These are phyloP conservation scores for Hyaloscypha bicolor DNA, from an alignment of 495 filamentous ascomycete species.

Conservation along the genomic window DNA sequence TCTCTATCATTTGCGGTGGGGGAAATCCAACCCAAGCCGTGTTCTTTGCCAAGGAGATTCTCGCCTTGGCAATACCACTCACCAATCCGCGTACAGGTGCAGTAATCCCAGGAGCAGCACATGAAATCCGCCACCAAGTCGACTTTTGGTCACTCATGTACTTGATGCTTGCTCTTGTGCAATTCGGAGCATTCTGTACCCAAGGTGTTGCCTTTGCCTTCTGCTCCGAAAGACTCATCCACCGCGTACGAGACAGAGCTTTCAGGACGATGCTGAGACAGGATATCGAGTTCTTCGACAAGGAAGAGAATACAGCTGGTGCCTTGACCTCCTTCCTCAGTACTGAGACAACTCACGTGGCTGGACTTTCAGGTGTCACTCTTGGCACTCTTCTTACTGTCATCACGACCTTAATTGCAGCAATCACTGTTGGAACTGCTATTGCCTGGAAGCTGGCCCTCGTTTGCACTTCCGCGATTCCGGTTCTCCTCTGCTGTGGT, in stretches of 20 bases:
- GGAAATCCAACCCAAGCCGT: slow-evolving; percentile 87
- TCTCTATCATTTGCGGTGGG: slow-evolving; percentile 77
- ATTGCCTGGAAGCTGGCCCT: slow-evolving; percentile 92
- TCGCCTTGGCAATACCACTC: slow-evolving; percentile 55
- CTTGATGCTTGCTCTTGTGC: slow-evolving; percentile 82
- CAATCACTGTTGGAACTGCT: slow-evolving; percentile 64
- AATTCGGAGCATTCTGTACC: slow-evolving; percentile 66
- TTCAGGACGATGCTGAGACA: slow-evolving; percentile 92
- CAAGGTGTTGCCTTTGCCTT: slow-evolving; percentile 81
- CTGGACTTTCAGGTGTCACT: slow-evolving; percentile 78
- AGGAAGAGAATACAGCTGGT: slow-evolving; percentile 80
- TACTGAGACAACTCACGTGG: slow-evolving; percentile 82
- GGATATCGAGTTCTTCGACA: slow-evolving; percentile 88
- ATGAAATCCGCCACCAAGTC: slow-evolving; percentile 37
- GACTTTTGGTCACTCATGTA: slow-evolving; percentile 96
- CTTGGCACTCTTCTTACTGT: slow-evolving; percentile 81
- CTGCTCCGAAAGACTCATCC: slow-evolving; percentile 81
- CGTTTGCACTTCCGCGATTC: slow-evolving; percentile 77
- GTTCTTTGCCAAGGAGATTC: slow-evolving; percentile 89
- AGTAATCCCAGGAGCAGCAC: slow-evolving; percentile 40
- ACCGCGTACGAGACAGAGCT: slow-evolving; percentile 74
- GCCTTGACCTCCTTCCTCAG: slow-evolving; percentile 83
- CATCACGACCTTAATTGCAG: slow-evolving; percentile 69
- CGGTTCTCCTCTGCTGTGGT: slow-evolving; percentile 75
- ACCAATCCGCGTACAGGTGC: slow-evolving; percentile 15